A percentile compares a stretch with the other conserved stretches of the same genome.
These are phyloP conservation scores for Coemansia sp. DNA, from an alignment of 192 early-diverging fungal genomes.

Conservation along the genomic window DNA sequence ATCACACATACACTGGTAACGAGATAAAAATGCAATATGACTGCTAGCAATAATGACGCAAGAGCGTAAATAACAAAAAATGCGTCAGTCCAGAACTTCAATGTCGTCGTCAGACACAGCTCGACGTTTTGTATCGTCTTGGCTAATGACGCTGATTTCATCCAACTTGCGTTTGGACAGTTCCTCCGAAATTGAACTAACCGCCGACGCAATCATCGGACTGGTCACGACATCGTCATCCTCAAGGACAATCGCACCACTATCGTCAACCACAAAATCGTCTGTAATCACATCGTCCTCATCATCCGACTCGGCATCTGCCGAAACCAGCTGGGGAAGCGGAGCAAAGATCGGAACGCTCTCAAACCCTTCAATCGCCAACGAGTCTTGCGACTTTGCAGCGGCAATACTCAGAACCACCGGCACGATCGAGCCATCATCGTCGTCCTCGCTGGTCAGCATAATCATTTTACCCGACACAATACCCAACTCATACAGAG, in stretches of 20 bases:
- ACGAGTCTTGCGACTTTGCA: neutral
- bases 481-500: constrained; percentile 64
- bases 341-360: constrained; percentile 33
- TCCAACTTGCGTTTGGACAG: constrained; percentile 27
- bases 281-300: neutral
- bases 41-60: neutral
- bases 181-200: constrained; percentile 23
- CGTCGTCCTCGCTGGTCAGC: constrained; percentile 33
- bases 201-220: neutral
- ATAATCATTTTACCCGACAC: constrained; percentile 37
- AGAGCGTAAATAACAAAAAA: constrained; percentile 3
- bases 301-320: neutral
- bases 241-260: constrained; percentile 8
- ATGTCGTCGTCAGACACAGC: constrained; percentile 14
- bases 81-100: neutral
- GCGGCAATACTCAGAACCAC: constrained; percentile 36
- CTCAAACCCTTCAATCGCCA: constrained; percentile 35
- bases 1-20: too few relatives aligned
- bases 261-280: neutral
- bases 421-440: constrained; percentile 14
- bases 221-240: neutral
- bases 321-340: constrained; percentile 4
- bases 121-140: constrained; percentile 16
- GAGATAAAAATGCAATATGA: neutral
- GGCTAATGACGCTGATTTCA: neutral